These are phyloP conservation scores for Sequoiadendron giganteum DNA, from an alignment of 75 land plant species.

Conservation along the genomic window DNA sequence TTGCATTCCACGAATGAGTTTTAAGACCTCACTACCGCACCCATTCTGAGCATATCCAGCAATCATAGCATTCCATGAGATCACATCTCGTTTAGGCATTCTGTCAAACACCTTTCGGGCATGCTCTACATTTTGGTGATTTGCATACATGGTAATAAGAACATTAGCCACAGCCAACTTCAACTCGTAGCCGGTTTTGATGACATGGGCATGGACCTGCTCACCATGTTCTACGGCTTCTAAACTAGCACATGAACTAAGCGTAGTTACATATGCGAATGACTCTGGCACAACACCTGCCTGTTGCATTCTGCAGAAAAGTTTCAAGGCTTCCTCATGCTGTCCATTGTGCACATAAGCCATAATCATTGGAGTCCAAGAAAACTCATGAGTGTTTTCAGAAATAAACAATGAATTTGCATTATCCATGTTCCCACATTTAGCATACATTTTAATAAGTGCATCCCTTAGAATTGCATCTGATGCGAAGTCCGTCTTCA, in stretches of 20 bases:
- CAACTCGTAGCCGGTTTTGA: slow-evolving; percentile 24
- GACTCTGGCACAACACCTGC: slow-evolving; percentile 45
- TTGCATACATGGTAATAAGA: slow-evolving; percentile 39
- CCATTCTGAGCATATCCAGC: slow-evolving; percentile 37
- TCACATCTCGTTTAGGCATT: slow-evolving; percentile 18
- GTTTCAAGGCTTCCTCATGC: slow-evolving; percentile 34
- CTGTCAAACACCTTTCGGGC: slow-evolving; percentile 31
- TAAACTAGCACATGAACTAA: slow-evolving; percentile 25
- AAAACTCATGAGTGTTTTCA: slow-evolving; percentile 22
- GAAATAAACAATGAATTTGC: slow-evolving; percentile 20
- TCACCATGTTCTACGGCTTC: slow-evolving; percentile 21
- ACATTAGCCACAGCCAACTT: slow-evolving; percentile 23
- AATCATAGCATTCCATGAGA: slow-evolving; percentile 46
- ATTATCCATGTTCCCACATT: slow-evolving; percentile 22
- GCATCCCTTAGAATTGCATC: slow-evolving; percentile 25
- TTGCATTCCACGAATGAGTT: slow-evolving; percentile 6
- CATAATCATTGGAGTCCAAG: slow-evolving; percentile 73
- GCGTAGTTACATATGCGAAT: slow-evolving; percentile 23
- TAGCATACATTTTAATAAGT: slow-evolving; percentile 25
- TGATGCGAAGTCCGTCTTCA: slow-evolving; percentile 12
- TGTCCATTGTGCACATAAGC: slow-evolving; percentile 58
- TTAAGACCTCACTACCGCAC: slow-evolving; percentile 19
- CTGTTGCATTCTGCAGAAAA: slow-evolving; percentile 43
- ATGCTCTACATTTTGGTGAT: slow-evolving; percentile 14
- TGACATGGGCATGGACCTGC: slow-evolving; percentile 24